Conservation (phyloP, 805 yeast genomes). For the Candida dendrica region DNA sequence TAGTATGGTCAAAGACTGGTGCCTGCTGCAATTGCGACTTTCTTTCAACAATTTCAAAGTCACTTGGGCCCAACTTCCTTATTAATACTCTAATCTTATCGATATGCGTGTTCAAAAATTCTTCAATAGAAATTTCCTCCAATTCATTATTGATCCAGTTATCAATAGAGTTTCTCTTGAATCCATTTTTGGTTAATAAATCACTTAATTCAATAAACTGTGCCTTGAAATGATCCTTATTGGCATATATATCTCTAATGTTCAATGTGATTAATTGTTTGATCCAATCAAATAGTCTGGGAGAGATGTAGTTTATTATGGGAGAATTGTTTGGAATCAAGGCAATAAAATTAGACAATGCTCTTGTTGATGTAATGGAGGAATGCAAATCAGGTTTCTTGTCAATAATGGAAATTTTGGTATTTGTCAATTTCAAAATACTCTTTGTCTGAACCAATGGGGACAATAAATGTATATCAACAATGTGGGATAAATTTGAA, state of each 20-base stretch:
- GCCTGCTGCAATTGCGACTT: not conserved
- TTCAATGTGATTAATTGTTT: conserved; percentile 12
- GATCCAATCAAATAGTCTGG: conserved; percentile 15
- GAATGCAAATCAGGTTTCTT: not conserved
- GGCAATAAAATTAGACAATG: not conserved
- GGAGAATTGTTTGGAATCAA: not conserved
- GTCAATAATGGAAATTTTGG: not conserved
- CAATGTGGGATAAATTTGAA: conserved; percentile 9
- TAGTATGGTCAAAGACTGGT: not conserved
- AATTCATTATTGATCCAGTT: conserved; percentile 18
- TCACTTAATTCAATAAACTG: conserved; percentile 11
- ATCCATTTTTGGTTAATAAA: conserved; percentile 7
- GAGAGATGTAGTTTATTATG: conserved; percentile 15
- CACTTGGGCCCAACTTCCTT: not conserved
- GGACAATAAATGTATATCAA: conserved; percentile 10
- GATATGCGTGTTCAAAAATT: conserved; percentile 14
- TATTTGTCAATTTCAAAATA: conserved; percentile 3
- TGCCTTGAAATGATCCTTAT: conserved; percentile 4
- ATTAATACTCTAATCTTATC: conserved; percentile 8
- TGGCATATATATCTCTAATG: conserved; percentile 10
- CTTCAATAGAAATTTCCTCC: conserved; percentile 13
- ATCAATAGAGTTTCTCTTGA: conserved; percentile 14
- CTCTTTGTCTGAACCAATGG: conserved; percentile 3
- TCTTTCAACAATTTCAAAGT: not conserved
- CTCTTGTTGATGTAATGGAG: conserved; percentile 2